Conservation (phyloP, 805 yeast genomes). For the Candida odintsovae region DNA sequence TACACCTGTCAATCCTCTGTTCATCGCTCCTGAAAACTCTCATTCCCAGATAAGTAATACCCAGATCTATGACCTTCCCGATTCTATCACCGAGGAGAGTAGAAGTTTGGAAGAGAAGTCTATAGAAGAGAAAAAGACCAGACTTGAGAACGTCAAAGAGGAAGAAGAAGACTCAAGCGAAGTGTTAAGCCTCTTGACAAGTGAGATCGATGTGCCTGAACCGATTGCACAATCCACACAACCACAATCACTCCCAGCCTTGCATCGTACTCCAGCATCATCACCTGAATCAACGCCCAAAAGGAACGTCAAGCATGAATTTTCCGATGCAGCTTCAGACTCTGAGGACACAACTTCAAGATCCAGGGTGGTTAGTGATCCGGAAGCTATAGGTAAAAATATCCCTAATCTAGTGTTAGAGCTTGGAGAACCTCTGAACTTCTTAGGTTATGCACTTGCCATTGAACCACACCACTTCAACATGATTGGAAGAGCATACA, state of each 20-base stretch:
- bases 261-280: not conserved
- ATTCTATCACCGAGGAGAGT: not conserved
- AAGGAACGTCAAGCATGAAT: not conserved
- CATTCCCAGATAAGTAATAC: not conserved
- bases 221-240: not conserved
- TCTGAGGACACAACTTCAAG: not conserved
- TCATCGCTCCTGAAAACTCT: not conserved
- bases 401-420: conserved; percentile 1
- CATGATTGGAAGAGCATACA: conserved; percentile 12
- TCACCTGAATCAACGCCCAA: not conserved
- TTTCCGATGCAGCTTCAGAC: not conserved
- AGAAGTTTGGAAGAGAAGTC: not conserved
- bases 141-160: not conserved
- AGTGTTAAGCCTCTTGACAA: not conserved
- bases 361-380: not conserved
- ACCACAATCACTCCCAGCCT: not conserved
- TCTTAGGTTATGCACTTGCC: conserved; percentile 13
- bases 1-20: not conserved
- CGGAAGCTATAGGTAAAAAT: conserved; percentile 6
- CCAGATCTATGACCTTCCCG: not conserved
- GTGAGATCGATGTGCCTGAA: not conserved
- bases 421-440: not conserved
- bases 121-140: not conserved
- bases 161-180: not conserved
- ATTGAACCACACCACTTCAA: conserved; percentile 8